These are phyloP conservation scores for Phytophthora vignae DNA, from an alignment of 352 stramenopile genomes.

Conservation along the genomic window DNA sequence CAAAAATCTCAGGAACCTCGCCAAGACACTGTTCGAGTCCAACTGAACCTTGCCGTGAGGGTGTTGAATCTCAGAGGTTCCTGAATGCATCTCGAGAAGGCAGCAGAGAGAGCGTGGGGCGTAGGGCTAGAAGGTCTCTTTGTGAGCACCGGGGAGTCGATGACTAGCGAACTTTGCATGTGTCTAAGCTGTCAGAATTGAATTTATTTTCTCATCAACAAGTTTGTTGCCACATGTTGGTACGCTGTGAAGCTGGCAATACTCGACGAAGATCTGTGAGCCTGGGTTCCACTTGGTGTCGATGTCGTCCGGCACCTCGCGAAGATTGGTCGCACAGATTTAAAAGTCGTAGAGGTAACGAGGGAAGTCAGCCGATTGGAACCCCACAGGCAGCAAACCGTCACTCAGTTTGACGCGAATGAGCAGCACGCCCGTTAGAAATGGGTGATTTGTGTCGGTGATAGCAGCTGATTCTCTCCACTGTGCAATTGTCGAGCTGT, in stretches of 20 bases:
- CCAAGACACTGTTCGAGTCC: too few species aligned
- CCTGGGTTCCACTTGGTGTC: conserved; percentile 35
- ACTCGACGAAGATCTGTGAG: conserved; percentile 29
- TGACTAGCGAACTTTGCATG: too few species aligned
- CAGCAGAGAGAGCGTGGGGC: too few species aligned
- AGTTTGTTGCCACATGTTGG: neutral
- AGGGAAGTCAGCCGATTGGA: conserved; percentile 41
- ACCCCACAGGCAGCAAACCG: conserved; percentile 32
- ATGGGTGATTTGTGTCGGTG: conserved; percentile 35
- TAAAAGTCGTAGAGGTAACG: conserved; percentile 41
- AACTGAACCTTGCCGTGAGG: too few species aligned
- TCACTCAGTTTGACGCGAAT: conserved; percentile 47
- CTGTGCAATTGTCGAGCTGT: conserved; percentile 44
- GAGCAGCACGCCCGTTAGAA: conserved; percentile 26
- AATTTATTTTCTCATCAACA: too few species aligned
- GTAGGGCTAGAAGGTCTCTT: too few species aligned
- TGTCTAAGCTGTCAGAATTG: too few species aligned
- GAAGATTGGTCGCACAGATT: conserved; percentile 45
- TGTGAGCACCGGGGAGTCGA: too few species aligned
- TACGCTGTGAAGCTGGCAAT: conserved; percentile 26
- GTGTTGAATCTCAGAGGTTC: too few species aligned
- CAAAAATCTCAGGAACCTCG: too few species aligned
- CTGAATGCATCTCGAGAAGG: too few species aligned
- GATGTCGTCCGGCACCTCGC: conserved; percentile 36
- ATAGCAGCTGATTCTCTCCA: conserved; percentile 39